These are phyloP conservation scores for Boletus sp. DNA, from an alignment of 1,284 basidiomycete genomes.

Conservation along the genomic window DNA sequence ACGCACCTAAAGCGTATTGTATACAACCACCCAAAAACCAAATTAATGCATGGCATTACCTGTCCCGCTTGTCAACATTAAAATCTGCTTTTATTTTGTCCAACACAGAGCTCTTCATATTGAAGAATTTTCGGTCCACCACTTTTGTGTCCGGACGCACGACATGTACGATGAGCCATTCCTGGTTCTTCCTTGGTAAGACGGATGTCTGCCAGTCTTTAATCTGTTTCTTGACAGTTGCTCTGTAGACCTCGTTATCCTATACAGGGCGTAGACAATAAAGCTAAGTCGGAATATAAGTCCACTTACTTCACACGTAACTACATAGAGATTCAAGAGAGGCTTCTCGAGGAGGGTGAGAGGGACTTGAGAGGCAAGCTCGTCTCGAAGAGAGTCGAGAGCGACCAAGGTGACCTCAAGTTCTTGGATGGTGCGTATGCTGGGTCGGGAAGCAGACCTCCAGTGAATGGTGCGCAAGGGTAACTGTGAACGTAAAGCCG, in stretches of 20 bases:
- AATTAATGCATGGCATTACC: slow-evolving; percentile 45
- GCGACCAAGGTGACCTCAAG: slow-evolving; percentile 73
- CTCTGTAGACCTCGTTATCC: slow-evolving; percentile 85
- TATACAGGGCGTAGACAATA: slow-evolving; percentile 32
- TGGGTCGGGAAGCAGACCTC: slow-evolving; percentile 69
- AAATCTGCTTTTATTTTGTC: slow-evolving; percentile 94
- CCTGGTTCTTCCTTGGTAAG: slow-evolving; percentile 71
- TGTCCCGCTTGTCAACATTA: slow-evolving; percentile 83
- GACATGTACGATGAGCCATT: slow-evolving; percentile 87
- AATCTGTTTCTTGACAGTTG: slow-evolving; percentile 75
- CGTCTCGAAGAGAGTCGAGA: slow-evolving; percentile 68
- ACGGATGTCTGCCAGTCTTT: slow-evolving; percentile 84
- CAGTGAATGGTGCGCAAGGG: slow-evolving; percentile 89
- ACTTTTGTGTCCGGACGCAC: slow-evolving; percentile 64
- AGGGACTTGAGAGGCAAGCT: slow-evolving; percentile 73
- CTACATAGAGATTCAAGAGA: slow-evolving; percentile 80
- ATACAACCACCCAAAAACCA: slow-evolving; percentile 15
- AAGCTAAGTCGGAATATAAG: not conserved
- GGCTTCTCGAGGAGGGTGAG: slow-evolving; percentile 81
- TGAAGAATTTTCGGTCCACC: slow-evolving; percentile 66
- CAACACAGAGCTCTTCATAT: slow-evolving; percentile 78
- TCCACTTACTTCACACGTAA: slow-evolving; percentile 75
- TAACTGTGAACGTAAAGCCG: slow-evolving; percentile 66
- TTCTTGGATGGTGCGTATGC: slow-evolving; percentile 82
- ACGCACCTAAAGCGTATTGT: slow-evolving; percentile 57